Evolutionary conservation across 805 yeast genomes (phyloP), one percentile per base, ranked within the genome.

Genomic region (Kodamaea fukazawae): DNA sequence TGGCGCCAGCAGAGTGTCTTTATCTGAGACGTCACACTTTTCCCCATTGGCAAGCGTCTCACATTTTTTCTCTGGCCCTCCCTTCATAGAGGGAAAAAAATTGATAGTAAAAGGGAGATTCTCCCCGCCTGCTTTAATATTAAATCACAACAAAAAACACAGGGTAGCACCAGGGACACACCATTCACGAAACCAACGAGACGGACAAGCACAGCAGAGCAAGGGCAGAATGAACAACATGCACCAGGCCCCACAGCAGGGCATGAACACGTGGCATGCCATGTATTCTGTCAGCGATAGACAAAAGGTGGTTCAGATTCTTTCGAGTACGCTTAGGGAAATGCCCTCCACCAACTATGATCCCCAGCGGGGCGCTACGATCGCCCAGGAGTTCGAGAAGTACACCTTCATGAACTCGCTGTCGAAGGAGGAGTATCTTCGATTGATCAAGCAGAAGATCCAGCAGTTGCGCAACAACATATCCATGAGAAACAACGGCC

Each of bases 361-460:
- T 42, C 59, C 60, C 14, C 63, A 60, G 34, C 61, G 63, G 37
- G 71, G 70, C 13, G 55, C 60, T 12, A 46, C 54, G 23, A 58
- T 79, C 49, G 88, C 89, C 3, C 83, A 79, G 50, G 86, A 83
- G 52, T 83, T 81, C 49, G 93, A 84, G 55, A 76, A 79, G 43
- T 78, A 71, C 49, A 75, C 87, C 16, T 83, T 72, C 55, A 70
- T 72, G 41, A 78, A 78, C 41, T 70, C 86, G 9, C 69, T 71
- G 7, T 66, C 76, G 14, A 77, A 78, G 48, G 76, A 74, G 38
- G 81, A 79, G 44, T 84, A 84, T 53, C 70, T 55, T 55, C 64
- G 53, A 49, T 59, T 66, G 45, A 68, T 58, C 55, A 67, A 58
- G 49, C 64, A 60, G 46, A 66, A 70, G 54, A 54, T 68, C 42